These are phyloP conservation scores for Fomitopsis schrenkii DNA, from an alignment of 1,284 basidiomycete species.

Conservation along the genomic window DNA sequence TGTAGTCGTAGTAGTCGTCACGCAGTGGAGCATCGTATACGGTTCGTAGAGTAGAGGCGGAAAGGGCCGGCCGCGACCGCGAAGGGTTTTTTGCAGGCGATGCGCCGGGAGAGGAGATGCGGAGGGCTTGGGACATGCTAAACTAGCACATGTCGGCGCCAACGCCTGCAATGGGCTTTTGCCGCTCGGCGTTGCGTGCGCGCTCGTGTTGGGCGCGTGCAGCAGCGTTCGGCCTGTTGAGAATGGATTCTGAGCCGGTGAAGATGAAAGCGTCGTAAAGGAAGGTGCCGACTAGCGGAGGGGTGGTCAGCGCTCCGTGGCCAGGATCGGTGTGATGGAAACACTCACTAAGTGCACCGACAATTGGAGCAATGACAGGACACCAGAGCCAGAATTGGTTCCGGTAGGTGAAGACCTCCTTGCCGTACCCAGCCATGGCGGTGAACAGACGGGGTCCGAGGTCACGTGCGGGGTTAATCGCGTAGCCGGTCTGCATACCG, in stretches of 20 bases:
- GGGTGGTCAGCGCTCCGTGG: background rate
- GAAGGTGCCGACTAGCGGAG: conserved; percentile 35
- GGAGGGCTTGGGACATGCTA: background rate
- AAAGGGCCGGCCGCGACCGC: background rate
- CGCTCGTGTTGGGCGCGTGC: conserved; percentile 17
- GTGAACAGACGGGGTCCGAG: conserved; percentile 58
- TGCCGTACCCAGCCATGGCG: conserved; percentile 58
- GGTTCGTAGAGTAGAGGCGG: background rate
- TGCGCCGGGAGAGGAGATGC: background rate
- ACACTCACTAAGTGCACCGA: conserved; percentile 42
- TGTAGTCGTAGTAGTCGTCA: conserved; percentile 5
- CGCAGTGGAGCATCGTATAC: conserved; percentile 1
- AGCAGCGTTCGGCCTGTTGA: conserved; percentile 47
- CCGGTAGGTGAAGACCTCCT: conserved; percentile 41
- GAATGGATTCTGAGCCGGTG: conserved; percentile 46
- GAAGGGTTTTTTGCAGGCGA: background rate
- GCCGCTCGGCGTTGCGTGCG: conserved; percentile 14
- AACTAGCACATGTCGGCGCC: conserved; percentile 7
- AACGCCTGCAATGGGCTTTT: conserved; percentile 14
- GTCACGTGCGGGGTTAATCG: conserved; percentile 64
- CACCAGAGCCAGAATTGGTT: conserved; percentile 78
- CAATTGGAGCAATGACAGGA: conserved; percentile 53
- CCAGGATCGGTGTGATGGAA: background rate
- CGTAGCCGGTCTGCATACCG: conserved; percentile 60
- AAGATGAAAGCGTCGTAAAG: conserved; percentile 52